These are phyloP conservation scores for Rugosomyces carneus DNA, from an alignment of 1,284 basidiomycete species.

Conservation along the genomic window DNA sequence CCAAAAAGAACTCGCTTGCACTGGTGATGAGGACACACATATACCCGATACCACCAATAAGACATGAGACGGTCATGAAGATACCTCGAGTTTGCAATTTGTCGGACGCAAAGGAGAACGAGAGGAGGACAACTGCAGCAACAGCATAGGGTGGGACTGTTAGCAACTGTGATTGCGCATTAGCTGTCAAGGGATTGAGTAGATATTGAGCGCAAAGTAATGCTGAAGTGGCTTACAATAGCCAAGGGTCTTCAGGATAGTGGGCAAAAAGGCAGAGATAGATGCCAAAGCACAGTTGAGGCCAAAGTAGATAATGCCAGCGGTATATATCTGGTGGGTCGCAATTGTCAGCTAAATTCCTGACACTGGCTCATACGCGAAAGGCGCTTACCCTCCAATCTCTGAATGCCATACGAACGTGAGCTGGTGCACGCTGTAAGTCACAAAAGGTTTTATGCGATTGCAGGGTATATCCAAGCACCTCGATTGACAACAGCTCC, in stretches of 20 bases:
- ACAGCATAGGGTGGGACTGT: slow-evolving; percentile 82
- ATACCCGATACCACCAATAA: slow-evolving; percentile 59
- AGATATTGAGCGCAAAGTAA: background rate
- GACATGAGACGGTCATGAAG: slow-evolving; percentile 43
- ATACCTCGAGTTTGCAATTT: slow-evolving; percentile 64
- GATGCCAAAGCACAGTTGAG: slow-evolving; percentile 76
- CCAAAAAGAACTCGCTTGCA: background rate
- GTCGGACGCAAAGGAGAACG: slow-evolving; percentile 66
- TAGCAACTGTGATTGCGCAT: slow-evolving; percentile 51
- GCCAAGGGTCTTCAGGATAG: slow-evolving; percentile 72
- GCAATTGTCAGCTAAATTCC: background rate
- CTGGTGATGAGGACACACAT: slow-evolving; percentile 34
- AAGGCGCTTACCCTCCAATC: slow-evolving; percentile 60
- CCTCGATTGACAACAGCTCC: slow-evolving; percentile 62
- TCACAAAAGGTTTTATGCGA: too few species aligned
- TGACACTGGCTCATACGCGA: background rate
- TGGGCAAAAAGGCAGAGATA: slow-evolving; percentile 80
- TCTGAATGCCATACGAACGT: slow-evolving; percentile 57
- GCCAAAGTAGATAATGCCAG: slow-evolving; percentile 70
- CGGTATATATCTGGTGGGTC: slow-evolving; percentile 47
- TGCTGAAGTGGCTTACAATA: slow-evolving; percentile 33
- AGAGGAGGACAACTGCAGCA: slow-evolving; percentile 61
- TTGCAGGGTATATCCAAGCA: too few species aligned
- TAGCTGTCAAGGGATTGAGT: slow-evolving; percentile 20
- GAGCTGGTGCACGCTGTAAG: slow-evolving; percentile 32